phyloP scores from a whole-genome alignment of 495 filamentous ascomycete genomes.

The Penicillium manginii region DNA sequence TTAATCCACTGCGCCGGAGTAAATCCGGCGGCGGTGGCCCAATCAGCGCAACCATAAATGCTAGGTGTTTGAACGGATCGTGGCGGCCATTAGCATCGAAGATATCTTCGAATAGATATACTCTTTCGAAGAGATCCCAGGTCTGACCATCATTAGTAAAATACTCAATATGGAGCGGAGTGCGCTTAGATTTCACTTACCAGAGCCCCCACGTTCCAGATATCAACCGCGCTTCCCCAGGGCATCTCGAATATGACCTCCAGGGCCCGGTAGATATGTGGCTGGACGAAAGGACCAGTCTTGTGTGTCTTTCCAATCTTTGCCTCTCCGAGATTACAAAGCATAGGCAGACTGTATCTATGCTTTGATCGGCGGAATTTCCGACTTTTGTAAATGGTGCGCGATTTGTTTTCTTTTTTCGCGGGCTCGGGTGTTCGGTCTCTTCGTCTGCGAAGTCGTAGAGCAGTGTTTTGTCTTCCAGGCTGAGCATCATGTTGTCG shows the following conservation, averaged over 20 bases:
- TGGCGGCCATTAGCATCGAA: conserved; percentile 36
- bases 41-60: conserved; percentile 47
- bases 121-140: conserved; percentile 53
- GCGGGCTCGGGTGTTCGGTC: conserved; percentile 27
- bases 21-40: conserved; percentile 47
- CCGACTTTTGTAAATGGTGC: conserved; percentile 31
- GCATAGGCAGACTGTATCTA: conserved; percentile 27
- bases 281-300: conserved; percentile 37
- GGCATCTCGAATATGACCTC: conserved; percentile 46
- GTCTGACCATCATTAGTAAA: conserved; percentile 34
- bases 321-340: conserved; percentile 41
- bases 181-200: conserved; percentile 32
- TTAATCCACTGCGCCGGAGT: conserved; percentile 38
- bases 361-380: conserved; percentile 23
- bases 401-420: conserved; percentile 27
- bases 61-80: conserved; percentile 40
- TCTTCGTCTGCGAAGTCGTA: conserved; percentile 32
- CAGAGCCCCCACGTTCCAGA: conserved; percentile 48
- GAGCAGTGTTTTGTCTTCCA: conserved; percentile 35
- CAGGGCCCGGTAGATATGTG: conserved; percentile 46
- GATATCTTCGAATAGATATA: conserved; percentile 46
- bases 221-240: conserved; percentile 46
- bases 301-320: conserved; percentile 30
- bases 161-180: not conserved
- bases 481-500: conserved; percentile 34